Conservation (phyloP, 176 grass and related monocot genomes). For the Hyparrhenia diplandra region DNA sequence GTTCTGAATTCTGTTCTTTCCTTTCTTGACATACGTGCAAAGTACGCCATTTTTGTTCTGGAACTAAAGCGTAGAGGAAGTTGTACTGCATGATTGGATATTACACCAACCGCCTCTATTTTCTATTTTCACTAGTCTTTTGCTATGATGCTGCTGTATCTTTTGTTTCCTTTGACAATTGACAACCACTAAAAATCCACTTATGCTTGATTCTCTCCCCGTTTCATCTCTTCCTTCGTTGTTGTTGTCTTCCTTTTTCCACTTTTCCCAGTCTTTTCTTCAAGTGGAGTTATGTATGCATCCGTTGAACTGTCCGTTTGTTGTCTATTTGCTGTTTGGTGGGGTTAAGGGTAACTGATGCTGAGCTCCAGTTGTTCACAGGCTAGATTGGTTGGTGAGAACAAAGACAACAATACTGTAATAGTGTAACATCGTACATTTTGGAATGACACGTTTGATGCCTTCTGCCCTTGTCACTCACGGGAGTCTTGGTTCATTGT, state of each 20-base stretch:
- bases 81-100: constrained; percentile 6
- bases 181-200: constrained; percentile 17
- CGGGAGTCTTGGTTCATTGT: background rate
- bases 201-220: constrained; percentile 39
- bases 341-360: background rate
- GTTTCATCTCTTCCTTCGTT: background rate
- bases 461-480: background rate
- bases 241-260: constrained; percentile 12
- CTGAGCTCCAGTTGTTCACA: constrained; percentile 28
- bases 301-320: constrained; percentile 29
- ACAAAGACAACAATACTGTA: background rate
- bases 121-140: background rate
- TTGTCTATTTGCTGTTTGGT: constrained; percentile 21
- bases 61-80: background rate
- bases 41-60: constrained; percentile 9
- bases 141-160: background rate
- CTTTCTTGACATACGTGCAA: constrained; percentile 6
- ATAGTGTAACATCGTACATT: background rate
- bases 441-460: constrained; percentile 2
- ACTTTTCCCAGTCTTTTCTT: background rate
- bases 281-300: constrained; percentile 30
- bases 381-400: constrained; percentile 14
- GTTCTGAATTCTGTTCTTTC: background rate
- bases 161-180: constrained; percentile 21
- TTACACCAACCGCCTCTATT: background rate